Evolutionary conservation across 495 filamentous ascomycete genomes (phyloP).

Genomic region (Copromyces sp.): DNA sequence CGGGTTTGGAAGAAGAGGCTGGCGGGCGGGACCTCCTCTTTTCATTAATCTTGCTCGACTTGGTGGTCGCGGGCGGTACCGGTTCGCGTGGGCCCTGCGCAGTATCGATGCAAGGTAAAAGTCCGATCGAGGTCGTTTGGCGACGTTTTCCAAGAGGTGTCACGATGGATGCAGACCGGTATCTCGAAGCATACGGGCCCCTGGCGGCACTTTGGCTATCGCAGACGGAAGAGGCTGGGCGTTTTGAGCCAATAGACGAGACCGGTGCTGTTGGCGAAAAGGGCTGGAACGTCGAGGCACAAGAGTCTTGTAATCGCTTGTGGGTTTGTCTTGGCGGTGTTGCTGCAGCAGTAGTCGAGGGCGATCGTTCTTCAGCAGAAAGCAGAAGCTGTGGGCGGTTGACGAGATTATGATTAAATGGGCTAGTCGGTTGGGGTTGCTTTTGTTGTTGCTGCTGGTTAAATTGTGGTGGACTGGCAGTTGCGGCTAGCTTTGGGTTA

Average conservation of each 20-base stretch:
- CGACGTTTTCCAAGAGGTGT: constrained; percentile 16
- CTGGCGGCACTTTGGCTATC: constrained; percentile 17
- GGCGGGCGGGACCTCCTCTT: constrained; percentile 34
- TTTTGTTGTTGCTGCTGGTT: constrained; percentile 9
- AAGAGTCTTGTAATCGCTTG: constrained; percentile 1
- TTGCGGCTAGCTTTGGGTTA: constrained; percentile 9
- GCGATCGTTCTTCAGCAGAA: not conserved
- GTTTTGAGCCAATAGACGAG: constrained; percentile 18
- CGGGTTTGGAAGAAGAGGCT: constrained; percentile 25
- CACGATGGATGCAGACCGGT: constrained; percentile 13
- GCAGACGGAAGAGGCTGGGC: constrained; percentile 29
- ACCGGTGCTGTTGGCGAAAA: constrained; percentile 11
- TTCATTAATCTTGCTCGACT: constrained; percentile 25
- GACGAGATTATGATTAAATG: constrained; percentile 6
- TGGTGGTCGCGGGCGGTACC: constrained; percentile 25
- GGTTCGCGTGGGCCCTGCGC: constrained; percentile 32
- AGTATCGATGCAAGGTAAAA: not conserved
- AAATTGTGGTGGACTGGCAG: constrained; percentile 8
- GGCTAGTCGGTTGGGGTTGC: constrained; percentile 6
- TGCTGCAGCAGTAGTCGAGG: constrained; percentile 13
- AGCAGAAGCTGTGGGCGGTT: not conserved
- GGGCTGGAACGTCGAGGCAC: constrained; percentile 28
- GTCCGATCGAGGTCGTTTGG: constrained; percentile 11
- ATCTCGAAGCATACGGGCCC: constrained; percentile 14
- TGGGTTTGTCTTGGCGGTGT: constrained; percentile 8